Conservation (phyloP, 1,284 basidiomycete genomes). For the Pterula multifida region DNA sequence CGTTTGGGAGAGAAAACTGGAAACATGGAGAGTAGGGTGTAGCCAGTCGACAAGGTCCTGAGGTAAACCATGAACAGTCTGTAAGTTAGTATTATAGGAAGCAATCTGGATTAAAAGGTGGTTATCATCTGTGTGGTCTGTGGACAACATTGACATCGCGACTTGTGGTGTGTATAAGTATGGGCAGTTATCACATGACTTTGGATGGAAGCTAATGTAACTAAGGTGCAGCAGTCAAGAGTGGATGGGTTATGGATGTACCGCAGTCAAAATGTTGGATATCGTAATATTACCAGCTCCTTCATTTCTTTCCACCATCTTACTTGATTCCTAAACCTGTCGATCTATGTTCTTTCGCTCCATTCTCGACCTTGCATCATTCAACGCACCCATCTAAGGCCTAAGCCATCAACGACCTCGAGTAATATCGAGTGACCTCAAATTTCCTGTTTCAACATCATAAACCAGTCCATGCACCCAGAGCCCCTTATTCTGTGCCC, state of each 20-base stretch:
- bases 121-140: constrained; percentile 16
- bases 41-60: constrained; percentile 81
- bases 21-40: constrained; percentile 64
- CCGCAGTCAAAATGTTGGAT: not conserved
- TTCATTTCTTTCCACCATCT: not conserved
- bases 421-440: constrained; percentile 59
- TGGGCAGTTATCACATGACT: no score
- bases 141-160: not conserved
- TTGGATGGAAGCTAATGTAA: no score
- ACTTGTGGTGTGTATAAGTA: no score
- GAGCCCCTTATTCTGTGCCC: constrained; percentile 55
- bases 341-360: not conserved
- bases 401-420: constrained; percentile 25
- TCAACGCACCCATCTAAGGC: constrained; percentile 4
- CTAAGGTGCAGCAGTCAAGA: not conserved
- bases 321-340: not conserved
- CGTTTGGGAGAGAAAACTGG: constrained; percentile 50
- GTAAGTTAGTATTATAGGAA: constrained; percentile 79
- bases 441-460: constrained; percentile 54
- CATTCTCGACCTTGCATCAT: not conserved
- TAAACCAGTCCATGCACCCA: constrained; percentile 83
- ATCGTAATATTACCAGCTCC: not conserved
- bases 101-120: constrained; percentile 67
- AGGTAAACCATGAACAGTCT: constrained; percentile 34
- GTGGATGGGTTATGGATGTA: not conserved